Evolutionary conservation across 73 alveolate genomes (phyloP), one percentile per base, ranked within the genome.

Genomic region (Paramecium bursaria): DNA sequence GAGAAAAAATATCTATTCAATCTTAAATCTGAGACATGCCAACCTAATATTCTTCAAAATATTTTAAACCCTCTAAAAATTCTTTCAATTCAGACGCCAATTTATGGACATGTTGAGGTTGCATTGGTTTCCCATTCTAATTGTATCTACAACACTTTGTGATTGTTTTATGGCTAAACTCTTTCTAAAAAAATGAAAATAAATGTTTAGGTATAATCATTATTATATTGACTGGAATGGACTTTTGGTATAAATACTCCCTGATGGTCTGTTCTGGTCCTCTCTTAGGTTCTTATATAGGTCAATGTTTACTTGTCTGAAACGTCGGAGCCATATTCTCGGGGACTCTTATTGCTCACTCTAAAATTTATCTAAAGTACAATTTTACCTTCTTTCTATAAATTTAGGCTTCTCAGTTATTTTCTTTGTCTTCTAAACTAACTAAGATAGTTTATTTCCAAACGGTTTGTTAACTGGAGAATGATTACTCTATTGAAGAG

Each of bases 111-210:
- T 76, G n/a, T 23, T 46, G 26, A 14, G 87, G 76, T 21, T 75
- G 15, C 6, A 75, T 13, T 10, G 87, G 87, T 21, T 50, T 51
- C 33, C 77, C 77, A 75, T 50, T 55, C 22, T 50, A 50, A 76
- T 76, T 53, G 33, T 76, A 76, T 51, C 88, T 53, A 46, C 87
- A 50, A 15, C 87, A 75, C 50, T 75, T 75, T 25, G 48, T 10
- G 22, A 42, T 47, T 23, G 17, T 31, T 75, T 75, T 29, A 14
- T 13, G n/a, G 52, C 42, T 25, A 75, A 42, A 26, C 9, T 25
- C 50, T 50, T 46, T 25, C 51, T 50, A 33, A 75, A 75, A 50
- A 50, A 26, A 50, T 75, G 79, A 51, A 42, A 76, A 74, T 54
- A 54, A n/a, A n/a, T n/a, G n/a, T n/a, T n/a, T n/a, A n/a, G n/a